A percentile compares a stretch with the other conserved stretches of the same genome.
Evolutionary conservation across 768 basidiomycete species (phyloP).

Genomic region (Tricholoma furcatifolium): DNA sequence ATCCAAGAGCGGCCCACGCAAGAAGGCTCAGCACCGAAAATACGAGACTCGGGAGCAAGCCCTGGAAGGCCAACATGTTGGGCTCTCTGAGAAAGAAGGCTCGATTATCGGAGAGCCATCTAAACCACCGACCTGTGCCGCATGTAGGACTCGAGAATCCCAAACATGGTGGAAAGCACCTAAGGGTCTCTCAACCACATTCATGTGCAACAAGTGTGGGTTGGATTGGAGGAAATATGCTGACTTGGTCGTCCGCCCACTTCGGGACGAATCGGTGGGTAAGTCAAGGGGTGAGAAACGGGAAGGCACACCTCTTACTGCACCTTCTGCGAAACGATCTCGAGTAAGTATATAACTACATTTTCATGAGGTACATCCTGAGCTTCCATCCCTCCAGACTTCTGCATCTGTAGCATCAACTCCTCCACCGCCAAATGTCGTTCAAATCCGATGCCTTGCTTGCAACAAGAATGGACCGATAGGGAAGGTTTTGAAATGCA

Average conservation of each 20-base stretch:
- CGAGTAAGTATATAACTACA: constrained; percentile 33
- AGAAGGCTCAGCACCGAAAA: constrained; percentile 33
- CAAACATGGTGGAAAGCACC: constrained; percentile 91
- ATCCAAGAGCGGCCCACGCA: constrained; percentile 35
- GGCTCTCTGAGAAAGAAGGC: constrained; percentile 69
- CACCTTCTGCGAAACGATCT: constrained; percentile 42
- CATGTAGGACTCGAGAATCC: constrained; percentile 81
- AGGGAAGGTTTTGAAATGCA: constrained; percentile 80
- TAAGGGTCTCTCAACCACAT: constrained; percentile 71
- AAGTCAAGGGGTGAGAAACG: constrained; percentile 65
- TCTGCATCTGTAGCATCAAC: constrained; percentile 53
- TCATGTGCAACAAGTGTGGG: constrained; percentile 86
- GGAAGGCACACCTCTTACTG: constrained; percentile 53
- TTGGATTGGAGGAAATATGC: constrained; percentile 93
- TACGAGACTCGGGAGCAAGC: constrained; percentile 40
- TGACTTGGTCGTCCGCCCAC: constrained; percentile 73
- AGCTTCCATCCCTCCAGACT: constrained; percentile 33
- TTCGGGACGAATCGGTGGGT: constrained; percentile 62
- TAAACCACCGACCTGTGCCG: constrained; percentile 69
- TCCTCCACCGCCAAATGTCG: constrained; percentile 59
- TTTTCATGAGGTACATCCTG: background rate
- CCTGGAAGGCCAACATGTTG: constrained; percentile 44
- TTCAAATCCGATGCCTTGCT: constrained; percentile 70
- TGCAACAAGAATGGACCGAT: constrained; percentile 75
- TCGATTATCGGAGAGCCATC: constrained; percentile 63